Conservation (phyloP, 129 eudicot species). For the Tanacetum coccineum region DNA sequence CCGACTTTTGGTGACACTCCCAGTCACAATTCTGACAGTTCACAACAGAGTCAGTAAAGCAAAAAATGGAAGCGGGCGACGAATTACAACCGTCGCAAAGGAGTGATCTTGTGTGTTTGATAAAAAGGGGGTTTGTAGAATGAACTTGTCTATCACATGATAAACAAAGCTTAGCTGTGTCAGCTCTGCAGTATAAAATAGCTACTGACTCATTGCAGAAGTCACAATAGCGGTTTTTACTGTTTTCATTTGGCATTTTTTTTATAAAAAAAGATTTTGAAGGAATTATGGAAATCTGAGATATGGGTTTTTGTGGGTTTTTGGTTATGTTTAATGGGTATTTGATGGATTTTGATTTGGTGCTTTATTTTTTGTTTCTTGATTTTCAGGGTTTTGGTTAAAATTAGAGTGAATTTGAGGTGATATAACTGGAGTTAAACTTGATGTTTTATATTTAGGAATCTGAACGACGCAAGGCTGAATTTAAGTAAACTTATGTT, state of each 20-base stretch:
- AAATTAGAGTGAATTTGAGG: no score
- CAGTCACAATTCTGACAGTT: constrained; percentile 91
- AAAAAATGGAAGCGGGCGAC: constrained; percentile 64
- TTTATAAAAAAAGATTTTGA: not conserved
- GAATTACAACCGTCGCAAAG: constrained; percentile 72
- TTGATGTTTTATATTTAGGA: no score
- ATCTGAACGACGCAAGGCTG: no score
- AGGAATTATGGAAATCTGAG: not conserved
- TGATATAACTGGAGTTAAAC: no score
- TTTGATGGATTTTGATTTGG: no score
- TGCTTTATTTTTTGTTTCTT: no score
- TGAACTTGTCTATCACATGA: constrained; percentile 79
- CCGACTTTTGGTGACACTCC: constrained; percentile 51
- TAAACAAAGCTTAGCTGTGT: constrained; percentile 74
- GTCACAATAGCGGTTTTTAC: constrained; percentile 55
- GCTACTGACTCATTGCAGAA: constrained; percentile 63
- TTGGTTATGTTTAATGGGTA: no score
- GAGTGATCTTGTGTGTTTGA: constrained; percentile 67
- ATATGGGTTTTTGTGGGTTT: not conserved
- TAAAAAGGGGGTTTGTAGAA: constrained; percentile 67
- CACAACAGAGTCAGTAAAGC: constrained; percentile 50
- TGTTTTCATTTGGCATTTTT: constrained; percentile 8
- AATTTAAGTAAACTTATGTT: no score
- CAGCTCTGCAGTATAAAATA: constrained; percentile 73
- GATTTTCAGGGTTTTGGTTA: not conserved